These are phyloP conservation scores for Bothriochloa decipiens DNA, from an alignment of 176 grass and related monocot genomes.

Conservation along the genomic window DNA sequence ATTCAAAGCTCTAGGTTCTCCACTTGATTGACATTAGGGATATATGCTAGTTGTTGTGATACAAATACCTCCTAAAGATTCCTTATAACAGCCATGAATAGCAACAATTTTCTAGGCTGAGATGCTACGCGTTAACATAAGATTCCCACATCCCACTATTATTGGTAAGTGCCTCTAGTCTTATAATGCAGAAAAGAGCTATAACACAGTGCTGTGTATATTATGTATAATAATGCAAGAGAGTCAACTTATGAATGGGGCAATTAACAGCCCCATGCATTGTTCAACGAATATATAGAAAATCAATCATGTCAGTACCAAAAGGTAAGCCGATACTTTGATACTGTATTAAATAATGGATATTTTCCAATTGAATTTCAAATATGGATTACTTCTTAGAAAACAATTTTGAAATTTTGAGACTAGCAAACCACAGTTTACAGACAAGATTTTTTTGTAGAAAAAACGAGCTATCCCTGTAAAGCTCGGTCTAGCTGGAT, in stretches of 20 bases:
- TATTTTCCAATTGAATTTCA: not conserved
- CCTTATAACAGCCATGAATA: not conserved
- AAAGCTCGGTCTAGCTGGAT: not conserved
- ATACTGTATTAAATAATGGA: not conserved
- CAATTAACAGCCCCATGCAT: not conserved
- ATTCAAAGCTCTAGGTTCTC: not conserved
- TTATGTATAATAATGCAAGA: not conserved
- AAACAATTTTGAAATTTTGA: not conserved
- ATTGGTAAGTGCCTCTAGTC: not conserved
- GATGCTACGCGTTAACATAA: not conserved
- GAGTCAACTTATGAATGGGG: not conserved
- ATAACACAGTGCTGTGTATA: not conserved
- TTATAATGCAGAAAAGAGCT: not conserved
- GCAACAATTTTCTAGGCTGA: not conserved
- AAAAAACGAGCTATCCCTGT: not conserved
- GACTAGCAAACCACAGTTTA: not conserved
- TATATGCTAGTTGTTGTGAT: constrained; percentile 9
- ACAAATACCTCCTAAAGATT: not conserved
- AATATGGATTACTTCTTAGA: not conserved
- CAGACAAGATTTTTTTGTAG: not conserved
- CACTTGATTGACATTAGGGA: not conserved
- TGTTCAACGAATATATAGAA: not conserved
- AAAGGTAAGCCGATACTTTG: not conserved
- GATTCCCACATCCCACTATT: not conserved
- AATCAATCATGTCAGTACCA: not conserved